Conservation (phyloP, 306 rosid genomes). For the Trifolium dubium region DNA sequence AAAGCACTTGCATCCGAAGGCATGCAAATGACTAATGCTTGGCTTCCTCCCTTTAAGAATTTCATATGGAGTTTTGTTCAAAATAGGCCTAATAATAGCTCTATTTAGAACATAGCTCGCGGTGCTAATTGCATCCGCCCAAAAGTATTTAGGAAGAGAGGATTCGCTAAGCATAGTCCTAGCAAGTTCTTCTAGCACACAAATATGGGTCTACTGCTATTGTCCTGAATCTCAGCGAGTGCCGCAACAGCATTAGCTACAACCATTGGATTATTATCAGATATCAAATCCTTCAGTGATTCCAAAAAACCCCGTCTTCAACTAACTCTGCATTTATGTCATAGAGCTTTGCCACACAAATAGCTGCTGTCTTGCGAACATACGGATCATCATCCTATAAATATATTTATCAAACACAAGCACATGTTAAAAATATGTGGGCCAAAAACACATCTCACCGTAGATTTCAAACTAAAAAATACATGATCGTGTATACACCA, state of each 20-base stretch:
- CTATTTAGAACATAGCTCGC: too few relatives aligned
- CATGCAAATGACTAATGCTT: too few relatives aligned
- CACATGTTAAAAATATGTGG: conserved; percentile 33
- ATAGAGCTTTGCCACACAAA: conserved; percentile 98
- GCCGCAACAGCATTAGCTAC: conserved; percentile 99
- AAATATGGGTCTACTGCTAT: conserved; percentile 82
- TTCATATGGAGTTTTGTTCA: too few relatives aligned
- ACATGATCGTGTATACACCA: too few relatives aligned
- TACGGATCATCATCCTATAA: conserved; percentile 98
- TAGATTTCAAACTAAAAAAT: conserved; percentile 11
- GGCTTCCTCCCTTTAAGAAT: too few relatives aligned
- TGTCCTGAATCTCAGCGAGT: conserved; percentile 96
- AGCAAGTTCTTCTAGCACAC: too few relatives aligned
- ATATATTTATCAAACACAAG: conserved; percentile 39
- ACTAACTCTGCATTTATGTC: conserved; percentile 98
- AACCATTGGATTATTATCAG: conserved; percentile 99
- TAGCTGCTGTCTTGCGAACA: conserved; percentile 99
- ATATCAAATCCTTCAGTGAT: conserved; percentile 94
- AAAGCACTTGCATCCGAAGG: too few relatives aligned
- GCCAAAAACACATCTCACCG: too few relatives aligned
- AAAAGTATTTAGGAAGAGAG: too few relatives aligned
- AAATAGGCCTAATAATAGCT: too few relatives aligned
- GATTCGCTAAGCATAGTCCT: too few relatives aligned
- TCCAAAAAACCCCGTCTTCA: conserved; percentile 97
- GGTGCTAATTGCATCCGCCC: too few relatives aligned